A percentile compares a stretch with the other conserved stretches of the same genome.
phyloP scores from a whole-genome alignment of 2,329 filamentous ascomycete species.

The Fusarium ramigenum region DNA sequence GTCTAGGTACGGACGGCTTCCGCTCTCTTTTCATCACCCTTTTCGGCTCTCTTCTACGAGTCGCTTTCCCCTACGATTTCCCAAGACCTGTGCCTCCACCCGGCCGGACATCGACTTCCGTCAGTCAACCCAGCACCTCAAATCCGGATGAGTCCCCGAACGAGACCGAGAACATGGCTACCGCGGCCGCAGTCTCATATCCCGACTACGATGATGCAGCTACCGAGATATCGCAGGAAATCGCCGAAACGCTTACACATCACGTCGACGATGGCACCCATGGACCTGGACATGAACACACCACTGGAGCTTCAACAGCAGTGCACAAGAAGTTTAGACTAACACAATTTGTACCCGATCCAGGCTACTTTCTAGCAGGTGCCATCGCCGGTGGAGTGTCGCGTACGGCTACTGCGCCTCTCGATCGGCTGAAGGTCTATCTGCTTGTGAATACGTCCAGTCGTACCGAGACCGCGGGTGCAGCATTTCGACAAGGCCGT shows the following conservation, averaged over 20 bases:
- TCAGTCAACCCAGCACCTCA: constrained; percentile 2
- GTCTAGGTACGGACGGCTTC: constrained; percentile 83
- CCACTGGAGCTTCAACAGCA: constrained; percentile 48
- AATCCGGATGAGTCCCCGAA: constrained; percentile 26
- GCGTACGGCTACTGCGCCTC: constrained; percentile 91
- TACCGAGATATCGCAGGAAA: constrained; percentile 36
- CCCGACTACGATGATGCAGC: constrained; percentile 37
- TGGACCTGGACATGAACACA: constrained; percentile 36
- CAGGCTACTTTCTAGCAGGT: constrained; percentile 98
- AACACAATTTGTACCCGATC: constrained; percentile 78
- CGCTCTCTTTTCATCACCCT: constrained; percentile 71
- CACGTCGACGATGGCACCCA: constrained; percentile 50
- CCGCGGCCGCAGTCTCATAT: constrained; percentile 29
- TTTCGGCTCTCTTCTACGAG: constrained; percentile 78
- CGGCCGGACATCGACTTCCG: constrained; percentile 32
- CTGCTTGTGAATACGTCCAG: constrained; percentile 85
- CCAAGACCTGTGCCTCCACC: constrained; percentile 45
- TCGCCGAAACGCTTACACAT: constrained; percentile 36
- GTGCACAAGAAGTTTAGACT: constrained; percentile 61
- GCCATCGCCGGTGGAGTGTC: constrained; percentile 94
- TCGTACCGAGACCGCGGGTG: constrained; percentile 62
- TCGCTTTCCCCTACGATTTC: constrained; percentile 62
- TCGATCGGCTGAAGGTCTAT: constrained; percentile 97
- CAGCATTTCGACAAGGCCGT: constrained; percentile 76
- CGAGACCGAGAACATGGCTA: constrained; percentile 32